These are phyloP conservation scores for Bipolaris gigantea DNA, from an alignment of 2,329 filamentous ascomycete species.

Conservation along the genomic window DNA sequence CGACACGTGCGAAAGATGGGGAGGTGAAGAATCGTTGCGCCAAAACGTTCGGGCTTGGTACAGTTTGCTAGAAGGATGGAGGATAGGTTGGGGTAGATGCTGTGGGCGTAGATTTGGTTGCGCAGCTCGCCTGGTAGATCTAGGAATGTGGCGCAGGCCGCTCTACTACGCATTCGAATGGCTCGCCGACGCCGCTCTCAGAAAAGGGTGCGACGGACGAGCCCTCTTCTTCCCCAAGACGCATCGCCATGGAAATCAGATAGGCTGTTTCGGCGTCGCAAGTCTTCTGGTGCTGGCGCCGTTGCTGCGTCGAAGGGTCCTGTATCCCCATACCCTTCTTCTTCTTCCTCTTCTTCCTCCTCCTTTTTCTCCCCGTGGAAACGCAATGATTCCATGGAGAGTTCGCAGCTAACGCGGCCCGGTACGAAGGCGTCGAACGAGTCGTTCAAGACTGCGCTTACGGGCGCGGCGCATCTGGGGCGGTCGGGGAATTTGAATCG, in stretches of 20 bases:
- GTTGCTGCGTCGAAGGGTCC: neutral
- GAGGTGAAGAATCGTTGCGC: slow-evolving; percentile 9
- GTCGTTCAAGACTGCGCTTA: slow-evolving; percentile 16
- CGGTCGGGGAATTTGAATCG: slow-evolving; percentile 24
- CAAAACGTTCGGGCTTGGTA: slow-evolving; percentile 10
- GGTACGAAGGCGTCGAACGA: slow-evolving; percentile 15
- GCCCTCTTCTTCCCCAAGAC: slow-evolving; percentile 35
- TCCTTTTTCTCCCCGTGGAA: neutral
- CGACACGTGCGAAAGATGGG: slow-evolving; percentile 25
- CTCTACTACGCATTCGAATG: slow-evolving; percentile 34
- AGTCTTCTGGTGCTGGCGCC: slow-evolving; percentile 16
- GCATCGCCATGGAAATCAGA: slow-evolving; percentile 29
- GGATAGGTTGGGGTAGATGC: slow-evolving; percentile 13
- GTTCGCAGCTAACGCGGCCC: slow-evolving; percentile 9
- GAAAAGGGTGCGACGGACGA: slow-evolving; percentile 28
- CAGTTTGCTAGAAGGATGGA: slow-evolving; percentile 7
- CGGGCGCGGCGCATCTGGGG: neutral
- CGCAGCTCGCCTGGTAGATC: slow-evolving; percentile 29
- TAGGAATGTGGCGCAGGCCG: slow-evolving; percentile 9
- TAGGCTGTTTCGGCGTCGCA: slow-evolving; percentile 30
- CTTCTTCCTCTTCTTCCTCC: neutral
- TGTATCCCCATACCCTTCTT: neutral
- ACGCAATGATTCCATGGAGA: slow-evolving; percentile 15
- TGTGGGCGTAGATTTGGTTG: slow-evolving; percentile 23
- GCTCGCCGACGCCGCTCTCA: slow-evolving; percentile 29